Base-by-base conservation (phyloP, 2,329 filamentous ascomycete species). In the Diplodia corticola region DNA sequence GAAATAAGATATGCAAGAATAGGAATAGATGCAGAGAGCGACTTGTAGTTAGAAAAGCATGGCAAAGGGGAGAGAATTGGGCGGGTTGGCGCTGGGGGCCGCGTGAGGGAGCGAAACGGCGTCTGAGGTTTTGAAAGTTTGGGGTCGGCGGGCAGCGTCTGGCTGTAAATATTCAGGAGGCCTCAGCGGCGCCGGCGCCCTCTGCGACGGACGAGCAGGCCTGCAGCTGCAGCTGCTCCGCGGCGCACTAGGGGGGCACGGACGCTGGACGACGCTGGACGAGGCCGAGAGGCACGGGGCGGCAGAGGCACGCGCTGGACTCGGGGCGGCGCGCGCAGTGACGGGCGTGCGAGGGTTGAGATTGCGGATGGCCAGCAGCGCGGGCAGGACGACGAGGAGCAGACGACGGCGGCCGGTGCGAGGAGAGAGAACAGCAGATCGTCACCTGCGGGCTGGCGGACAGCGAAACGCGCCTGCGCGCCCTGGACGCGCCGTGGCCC, bases 81-180 rank as follows among this genome's bases (percentile, higher is more conserved):
- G 28, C 37, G 57, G 13, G 57, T 49, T 61, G 57, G 57, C 57
- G 44, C 57, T 61, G 57, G 57, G 57, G 44, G 57, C 57, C 40
- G 57, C 57, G 33, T 40, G 57, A 49, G 57, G 17, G 28, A 48
- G 37, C 57, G 57, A 61, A 61, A 61, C 57, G 57, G 24, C 57
- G 44, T 37, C 57, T 61, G 57, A 61, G 57, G 57, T 61, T 61
- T 61, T 48, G 57, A 28, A 61, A 61, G 57, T 49, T 28, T 61
- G 44, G 53, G 33, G 24, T 30, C 33, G 33, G 64, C 64, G 53
- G 64, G 53, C 28, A 49, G 53, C 20, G 64, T 57, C 64, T 57
- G 53, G 53, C 30, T 60, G 49, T 63, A 44, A 63, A 53, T 51
- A 63, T 63, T 63, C 60, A 63, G 60, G 60, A 63, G 60, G 60